Base-by-base conservation (phyloP, 192 early-diverging fungal species). In the Podila clonocystis region DNA sequence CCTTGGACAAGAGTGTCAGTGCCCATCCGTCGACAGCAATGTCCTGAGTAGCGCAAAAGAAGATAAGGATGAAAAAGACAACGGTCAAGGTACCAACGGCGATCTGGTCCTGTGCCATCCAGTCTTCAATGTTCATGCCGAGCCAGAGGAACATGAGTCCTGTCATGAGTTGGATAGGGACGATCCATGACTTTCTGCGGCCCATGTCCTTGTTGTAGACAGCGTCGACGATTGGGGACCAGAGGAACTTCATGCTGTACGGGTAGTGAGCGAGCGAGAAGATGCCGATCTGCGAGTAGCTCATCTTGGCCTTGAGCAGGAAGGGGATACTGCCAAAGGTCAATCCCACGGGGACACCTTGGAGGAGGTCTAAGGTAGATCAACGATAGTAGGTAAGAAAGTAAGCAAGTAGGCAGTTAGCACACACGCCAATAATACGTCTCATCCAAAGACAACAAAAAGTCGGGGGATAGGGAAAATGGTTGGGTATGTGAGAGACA, bases 211-310 rank as follows among this genome's bases (percentile, higher is more conserved):
- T 91, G 65, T 88, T 89, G 70, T 93, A 99, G 63, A 94, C 74
- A 4, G 96, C 93, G 75, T 99, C 98, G 5, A 99, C 96, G 50
- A 99, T 93, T 7, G 97, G 97, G 17, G 97, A 98, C 97, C 97
- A 99, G 48, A 99, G 86, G 30, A 99, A 91, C 87, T 99, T 99
- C 50, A 99, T 91, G 48, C 95, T 97, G 82, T 99, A 99, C 17
- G 98, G 98, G 84, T 97, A 99, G 12, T 93, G 93, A 8, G 97
- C 94, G 62, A 99, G 82, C 30, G 97, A 95, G 73, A 99, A 98
- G 72, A 98, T 82, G 12, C 95, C 98, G 58, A 99, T 92, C 78
- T 99, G 93, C 29, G 90, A 88, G 76, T 94, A 99, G 38, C 94
- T 94, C 57, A 99, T 87, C 75, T 96, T 95, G 31, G 92, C 90